Base-by-base conservation (phyloP, 768 basidiomycete species). In the Leccinum boreale region DNA sequence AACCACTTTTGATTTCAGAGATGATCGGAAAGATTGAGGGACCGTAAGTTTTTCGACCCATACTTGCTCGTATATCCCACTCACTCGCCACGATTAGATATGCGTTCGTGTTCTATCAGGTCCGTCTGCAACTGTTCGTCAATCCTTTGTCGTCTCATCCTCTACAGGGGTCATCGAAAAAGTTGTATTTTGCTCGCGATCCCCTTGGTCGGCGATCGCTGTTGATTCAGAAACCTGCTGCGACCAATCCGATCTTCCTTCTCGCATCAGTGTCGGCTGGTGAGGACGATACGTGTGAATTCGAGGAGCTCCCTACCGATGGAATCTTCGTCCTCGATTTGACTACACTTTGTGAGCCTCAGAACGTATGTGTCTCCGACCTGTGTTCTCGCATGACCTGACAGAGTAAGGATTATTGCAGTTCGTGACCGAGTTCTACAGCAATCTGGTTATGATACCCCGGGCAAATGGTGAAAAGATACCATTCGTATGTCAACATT, bases 191-290 rank as follows among this genome's bases (percentile, higher is more conserved):
- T 65, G 88, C 80, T 15, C 80, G 92, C 53, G 93, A 96, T 71
- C 91, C 92, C 3, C 80, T 94, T 3, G 93, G 93, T 7, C 81
- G 93, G 36, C 81, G 94, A 49, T 94, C 93, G n/a, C 78, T 96
- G 7, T 75, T 96, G 7, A 75, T 91, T 31, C 89, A 89, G 57
- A 76, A 71, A 57, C 87, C 88, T 28, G 79, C 79, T 14, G 39
- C 60, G 1, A 51, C 54, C 17, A 72, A 73, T 5, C 85, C 87
- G 0, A 79, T 79, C 58, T 75, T 92, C 45, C 66, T 90, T 31
- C 73, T 94, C 26, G 70, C 85, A 8, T 93, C 91, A 1, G 85
- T 85, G 4, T 86, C 89, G 5, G 69, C 75, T 21, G 87, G 87
- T 6, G 36, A 62, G 10, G 68, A 79, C 56, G 60, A 75, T 23